A percentile compares a stretch with the other conserved stretches of the same genome.
phyloP scores from a whole-genome alignment of 768 basidiomycete species.

The Tephrocybe rancida region DNA sequence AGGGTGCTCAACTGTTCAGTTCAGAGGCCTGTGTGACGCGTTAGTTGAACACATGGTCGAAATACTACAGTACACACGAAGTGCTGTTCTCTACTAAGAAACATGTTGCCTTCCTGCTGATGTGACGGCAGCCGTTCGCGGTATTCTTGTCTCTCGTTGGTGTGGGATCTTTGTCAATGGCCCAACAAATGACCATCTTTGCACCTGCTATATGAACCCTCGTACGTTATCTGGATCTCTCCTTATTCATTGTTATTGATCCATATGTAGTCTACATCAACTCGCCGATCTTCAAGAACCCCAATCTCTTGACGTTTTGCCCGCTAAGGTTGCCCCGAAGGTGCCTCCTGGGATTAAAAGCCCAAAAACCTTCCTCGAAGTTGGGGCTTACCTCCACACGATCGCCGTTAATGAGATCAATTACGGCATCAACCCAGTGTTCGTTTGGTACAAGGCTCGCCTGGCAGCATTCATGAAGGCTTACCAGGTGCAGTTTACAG shows the following conservation, averaged over 20 bases:
- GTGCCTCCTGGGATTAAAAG: conserved; percentile 22
- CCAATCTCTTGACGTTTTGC: conserved; percentile 27
- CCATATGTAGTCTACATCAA: conserved; percentile 16
- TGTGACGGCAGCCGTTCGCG: conserved; percentile 24
- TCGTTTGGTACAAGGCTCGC: conserved; percentile 19
- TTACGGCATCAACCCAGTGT: conserved; percentile 18
- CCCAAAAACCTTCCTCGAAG: conserved; percentile 26
- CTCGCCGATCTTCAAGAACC: conserved; percentile 27
- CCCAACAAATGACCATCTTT: conserved; percentile 29
- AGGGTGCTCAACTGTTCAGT: not conserved
- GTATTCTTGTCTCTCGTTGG: conserved; percentile 29
- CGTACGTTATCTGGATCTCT: conserved; percentile 12
- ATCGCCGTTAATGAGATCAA: conserved; percentile 21
- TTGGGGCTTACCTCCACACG: conserved; percentile 21
- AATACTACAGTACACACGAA: not conserved
- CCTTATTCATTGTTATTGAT: not conserved
- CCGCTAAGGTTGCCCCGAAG: conserved; percentile 15
- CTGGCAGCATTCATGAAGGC: conserved; percentile 14
- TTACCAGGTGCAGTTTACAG: conserved; percentile 26
- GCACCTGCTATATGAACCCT: conserved; percentile 35
- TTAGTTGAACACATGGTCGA: not conserved
- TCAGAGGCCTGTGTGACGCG: not conserved
- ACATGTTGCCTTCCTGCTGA: conserved; percentile 17
- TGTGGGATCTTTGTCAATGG: conserved; percentile 28
- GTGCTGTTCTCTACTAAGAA: too few relatives aligned